Percentiles rank a stretch among this genome's conserved stretches.
Evolutionary conservation across 2,329 filamentous ascomycete genomes (phyloP).

Genomic region (Penicillium glabrum): DNA sequence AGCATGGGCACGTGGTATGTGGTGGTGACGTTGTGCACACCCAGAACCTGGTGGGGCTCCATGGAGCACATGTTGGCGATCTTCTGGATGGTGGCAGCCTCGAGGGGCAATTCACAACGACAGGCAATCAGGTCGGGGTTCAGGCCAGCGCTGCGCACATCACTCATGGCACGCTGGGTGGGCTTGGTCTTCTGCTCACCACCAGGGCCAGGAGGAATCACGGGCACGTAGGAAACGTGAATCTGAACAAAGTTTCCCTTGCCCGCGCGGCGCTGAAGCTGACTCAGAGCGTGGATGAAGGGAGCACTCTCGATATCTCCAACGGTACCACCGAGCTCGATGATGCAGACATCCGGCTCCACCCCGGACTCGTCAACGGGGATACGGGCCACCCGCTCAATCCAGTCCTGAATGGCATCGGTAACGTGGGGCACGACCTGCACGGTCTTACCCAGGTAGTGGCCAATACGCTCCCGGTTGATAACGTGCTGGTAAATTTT

Average conservation of each 20-base stretch:
- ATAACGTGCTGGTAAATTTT: constrained; percentile 94
- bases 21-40: constrained; percentile 81
- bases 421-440: constrained; percentile 93
- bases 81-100: constrained; percentile 74
- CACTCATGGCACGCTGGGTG: constrained; percentile 85
- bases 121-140: constrained; percentile 84
- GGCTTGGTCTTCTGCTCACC: constrained; percentile 95
- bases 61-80: constrained; percentile 89
- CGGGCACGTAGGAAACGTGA: constrained; percentile 75
- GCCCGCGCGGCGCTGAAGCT: constrained; percentile 71
- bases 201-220: constrained; percentile 46
- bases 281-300: constrained; percentile 82
- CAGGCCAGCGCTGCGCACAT: constrained; percentile 77
- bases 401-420: constrained; percentile 88
- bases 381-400: constrained; percentile 78
- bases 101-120: constrained; percentile 77
- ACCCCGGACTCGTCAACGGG: constrained; percentile 82
- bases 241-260: constrained; percentile 84
- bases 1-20: constrained; percentile 96
- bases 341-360: constrained; percentile 89
- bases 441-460: constrained; percentile 86
- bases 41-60: constrained; percentile 78
- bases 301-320: constrained; percentile 85
- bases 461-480: constrained; percentile 66
- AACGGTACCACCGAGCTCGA: constrained; percentile 53